A percentile compares a stretch with the other conserved stretches of the same genome.
Conservation (phyloP, 2,329 filamentous ascomycete genomes). For the Xenoacremonium recifei region DNA sequence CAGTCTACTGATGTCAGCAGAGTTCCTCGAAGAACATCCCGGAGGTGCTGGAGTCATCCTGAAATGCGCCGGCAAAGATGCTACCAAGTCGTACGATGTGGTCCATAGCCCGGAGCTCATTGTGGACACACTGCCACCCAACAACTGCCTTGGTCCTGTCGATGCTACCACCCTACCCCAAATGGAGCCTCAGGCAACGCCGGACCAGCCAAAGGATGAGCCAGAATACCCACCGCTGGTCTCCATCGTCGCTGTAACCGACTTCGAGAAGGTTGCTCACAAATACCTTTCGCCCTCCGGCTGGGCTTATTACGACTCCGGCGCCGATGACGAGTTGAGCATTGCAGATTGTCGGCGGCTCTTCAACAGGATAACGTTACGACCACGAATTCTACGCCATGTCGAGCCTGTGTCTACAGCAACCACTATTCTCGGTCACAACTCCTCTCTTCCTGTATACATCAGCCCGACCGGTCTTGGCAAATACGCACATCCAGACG, state of each 20-base stretch:
- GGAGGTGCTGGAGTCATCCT: neutral
- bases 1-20: neutral
- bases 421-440: neutral
- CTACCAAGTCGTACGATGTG: neutral
- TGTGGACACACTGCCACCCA: neutral
- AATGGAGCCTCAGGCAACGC: neutral
- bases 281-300: neutral
- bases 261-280: neutral
- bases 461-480: neutral
- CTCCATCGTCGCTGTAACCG: neutral
- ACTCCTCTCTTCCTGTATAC: neutral
- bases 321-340: neutral
- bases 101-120: neutral
- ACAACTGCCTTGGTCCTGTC: neutral
- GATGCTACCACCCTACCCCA: neutral
- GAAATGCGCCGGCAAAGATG: neutral
- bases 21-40: neutral
- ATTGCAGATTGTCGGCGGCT: neutral
- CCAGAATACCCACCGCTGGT: neutral
- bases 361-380: neutral
- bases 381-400: neutral
- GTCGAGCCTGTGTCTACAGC: neutral
- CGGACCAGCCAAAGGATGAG: neutral
- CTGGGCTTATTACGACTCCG: neutral
- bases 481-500: neutral